A percentile compares a stretch with the other conserved stretches of the same genome.
Conservation (phyloP, 805 yeast species). For the Candida incommunis region DNA sequence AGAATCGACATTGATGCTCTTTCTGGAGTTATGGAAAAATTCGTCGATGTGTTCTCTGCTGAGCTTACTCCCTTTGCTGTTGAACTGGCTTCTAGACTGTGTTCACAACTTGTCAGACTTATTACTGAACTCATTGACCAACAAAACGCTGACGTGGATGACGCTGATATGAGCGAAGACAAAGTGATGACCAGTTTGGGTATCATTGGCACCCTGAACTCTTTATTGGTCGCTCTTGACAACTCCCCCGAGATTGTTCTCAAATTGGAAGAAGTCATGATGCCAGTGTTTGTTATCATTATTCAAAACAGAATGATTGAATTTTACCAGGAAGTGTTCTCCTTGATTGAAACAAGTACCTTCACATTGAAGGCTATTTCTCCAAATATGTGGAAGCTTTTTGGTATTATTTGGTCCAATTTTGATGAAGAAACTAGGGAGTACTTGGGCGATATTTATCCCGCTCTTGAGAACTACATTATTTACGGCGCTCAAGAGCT, state of each 20-base stretch:
- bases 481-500: constrained; percentile 42
- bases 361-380: constrained; percentile 46
- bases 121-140: constrained; percentile 54
- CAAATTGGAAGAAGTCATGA: constrained; percentile 49
- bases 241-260: constrained; percentile 54
- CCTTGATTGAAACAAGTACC: constrained; percentile 56
- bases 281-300: constrained; percentile 57
- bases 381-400: constrained; percentile 62
- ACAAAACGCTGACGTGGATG: constrained; percentile 26
- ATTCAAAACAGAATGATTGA: constrained; percentile 54
- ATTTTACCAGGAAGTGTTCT: constrained; percentile 64
- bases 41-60: constrained; percentile 77
- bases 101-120: constrained; percentile 58
- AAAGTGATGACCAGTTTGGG: constrained; percentile 77
- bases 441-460: constrained; percentile 58
- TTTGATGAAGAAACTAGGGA: constrained; percentile 36
- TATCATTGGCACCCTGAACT: constrained; percentile 64
- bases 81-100: constrained; percentile 40
- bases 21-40: constrained; percentile 86
- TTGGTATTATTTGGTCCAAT: constrained; percentile 33
- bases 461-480: constrained; percentile 61
- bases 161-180: constrained; percentile 33
- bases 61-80: constrained; percentile 85
- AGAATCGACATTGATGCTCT: constrained; percentile 78
- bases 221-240: constrained; percentile 72